These are phyloP conservation scores for Aristolochia fimbriata DNA, from an alignment of 164 flowering plant genomes.

Conservation along the genomic window DNA sequence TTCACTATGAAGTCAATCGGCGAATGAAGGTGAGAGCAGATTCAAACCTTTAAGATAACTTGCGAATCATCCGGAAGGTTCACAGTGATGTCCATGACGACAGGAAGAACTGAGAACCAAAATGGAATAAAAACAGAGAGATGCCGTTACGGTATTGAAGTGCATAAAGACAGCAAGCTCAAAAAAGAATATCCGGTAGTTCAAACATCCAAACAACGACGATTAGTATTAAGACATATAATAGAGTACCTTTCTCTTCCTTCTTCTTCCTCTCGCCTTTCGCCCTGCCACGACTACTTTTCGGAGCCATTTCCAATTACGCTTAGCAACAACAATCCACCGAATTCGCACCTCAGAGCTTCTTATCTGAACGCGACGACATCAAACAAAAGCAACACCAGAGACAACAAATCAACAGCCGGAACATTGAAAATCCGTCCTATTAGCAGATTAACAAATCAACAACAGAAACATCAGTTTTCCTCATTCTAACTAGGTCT, in stretches of 20 bases:
- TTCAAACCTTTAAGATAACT: constrained; percentile 63
- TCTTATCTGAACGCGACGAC: background rate
- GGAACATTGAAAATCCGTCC: background rate
- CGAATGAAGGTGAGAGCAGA: background rate
- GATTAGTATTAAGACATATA: background rate
- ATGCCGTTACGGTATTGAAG: background rate
- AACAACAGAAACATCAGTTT: background rate
- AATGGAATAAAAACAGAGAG: background rate
- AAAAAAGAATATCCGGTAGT: background rate
- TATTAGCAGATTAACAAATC: background rate
- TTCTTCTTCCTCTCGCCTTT: constrained; percentile 95
- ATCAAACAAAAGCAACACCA: background rate
- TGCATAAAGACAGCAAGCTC: background rate
- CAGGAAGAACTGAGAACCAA: constrained; percentile 64
- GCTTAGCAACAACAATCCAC: background rate
- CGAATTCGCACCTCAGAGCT: constrained; percentile 7
- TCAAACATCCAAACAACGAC: background rate
- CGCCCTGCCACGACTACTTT: constrained; percentile 63
- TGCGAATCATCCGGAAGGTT: constrained; percentile 76
- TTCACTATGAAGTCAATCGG: background rate
- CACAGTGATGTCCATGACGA: constrained; percentile 72
- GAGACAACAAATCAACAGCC: background rate
- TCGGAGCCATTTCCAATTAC: constrained; percentile 67
- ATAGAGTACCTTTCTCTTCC: constrained; percentile 73
- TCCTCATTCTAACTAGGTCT: background rate